Percentiles rank a stretch among this genome's conserved stretches.
phyloP scores from a whole-genome alignment of 177 flowering plant species.

The Tripterygium wilfordii region DNA sequence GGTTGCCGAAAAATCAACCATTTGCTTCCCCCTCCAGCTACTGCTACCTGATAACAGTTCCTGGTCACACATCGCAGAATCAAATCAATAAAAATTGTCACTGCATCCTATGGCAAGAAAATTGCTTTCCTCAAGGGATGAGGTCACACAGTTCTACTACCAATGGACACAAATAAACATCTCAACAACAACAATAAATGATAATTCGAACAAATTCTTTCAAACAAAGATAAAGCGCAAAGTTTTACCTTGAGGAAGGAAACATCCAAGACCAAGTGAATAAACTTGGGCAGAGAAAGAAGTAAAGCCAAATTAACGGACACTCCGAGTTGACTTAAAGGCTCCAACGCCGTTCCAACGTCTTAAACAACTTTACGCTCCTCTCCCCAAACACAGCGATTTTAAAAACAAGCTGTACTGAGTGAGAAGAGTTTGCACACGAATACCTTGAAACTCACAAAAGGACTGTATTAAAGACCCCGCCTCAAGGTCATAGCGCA shows the following conservation, averaged over 20 bases:
- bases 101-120: conserved; percentile 77
- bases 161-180: conserved; percentile 8
- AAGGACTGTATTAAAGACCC: conserved; percentile 40
- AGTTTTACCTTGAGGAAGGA: conserved; percentile 61
- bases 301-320: conserved; percentile 25
- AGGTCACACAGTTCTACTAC: conserved; percentile 25
- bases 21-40: conserved; percentile 96
- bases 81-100: conserved; percentile 16
- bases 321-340: conserved; percentile 6
- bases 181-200: background rate
- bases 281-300: conserved; percentile 51
- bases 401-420: conserved; percentile 22
- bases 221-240: background rate
- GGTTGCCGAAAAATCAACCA: conserved; percentile 56
- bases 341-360: conserved; percentile 14
- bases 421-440: conserved; percentile 44
- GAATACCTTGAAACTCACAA: conserved; percentile 69
- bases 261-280: conserved; percentile 84
- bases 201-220: no score
- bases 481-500: conserved; percentile 47
- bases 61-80: conserved; percentile 37
- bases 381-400: conserved; percentile 74
- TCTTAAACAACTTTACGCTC: conserved; percentile 53
- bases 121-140: conserved; percentile 17
- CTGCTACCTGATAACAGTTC: conserved; percentile 71